A percentile compares a stretch with the other conserved stretches of the same genome.
phyloP scores from a whole-genome alignment of 495 filamentous ascomycete species.

The Hyphodiscus hymeniophilus region DNA sequence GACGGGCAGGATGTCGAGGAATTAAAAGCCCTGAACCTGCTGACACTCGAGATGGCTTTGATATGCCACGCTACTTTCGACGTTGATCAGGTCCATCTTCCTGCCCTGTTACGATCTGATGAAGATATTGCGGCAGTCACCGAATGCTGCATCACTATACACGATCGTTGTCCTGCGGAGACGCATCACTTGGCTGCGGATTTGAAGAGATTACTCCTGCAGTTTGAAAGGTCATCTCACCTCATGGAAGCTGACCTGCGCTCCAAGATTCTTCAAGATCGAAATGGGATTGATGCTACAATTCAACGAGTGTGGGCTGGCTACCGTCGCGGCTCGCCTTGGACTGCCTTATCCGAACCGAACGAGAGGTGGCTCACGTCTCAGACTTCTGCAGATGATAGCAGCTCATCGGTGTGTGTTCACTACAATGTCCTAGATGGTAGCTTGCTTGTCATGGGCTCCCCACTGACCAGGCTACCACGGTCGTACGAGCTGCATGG shows the following conservation, averaged over 20 bases:
- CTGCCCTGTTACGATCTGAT: background rate
- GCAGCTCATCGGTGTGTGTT: slow-evolving; percentile 17
- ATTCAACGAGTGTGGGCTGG: slow-evolving; percentile 26
- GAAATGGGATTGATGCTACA: slow-evolving; percentile 23
- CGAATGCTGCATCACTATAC: slow-evolving; percentile 17
- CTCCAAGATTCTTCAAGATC: background rate
- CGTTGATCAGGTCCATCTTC: slow-evolving; percentile 7
- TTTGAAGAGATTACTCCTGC: slow-evolving; percentile 2
- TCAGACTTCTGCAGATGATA: slow-evolving; percentile 6
- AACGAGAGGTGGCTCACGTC: slow-evolving; percentile 28
- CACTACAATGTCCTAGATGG: slow-evolving; percentile 41
- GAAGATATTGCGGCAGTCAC: slow-evolving; percentile 4
- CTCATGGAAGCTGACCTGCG: slow-evolving; percentile 3
- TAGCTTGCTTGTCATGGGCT: slow-evolving; percentile 39
- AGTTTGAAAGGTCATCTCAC: slow-evolving; percentile 4
- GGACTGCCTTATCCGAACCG: slow-evolving; percentile 13
- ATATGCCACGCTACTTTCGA: slow-evolving; percentile 19
- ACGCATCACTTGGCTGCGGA: background rate
- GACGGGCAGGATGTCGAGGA: slow-evolving; percentile 10
- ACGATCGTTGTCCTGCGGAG: slow-evolving; percentile 13
- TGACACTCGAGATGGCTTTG: slow-evolving; percentile 28
- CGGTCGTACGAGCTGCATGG: slow-evolving; percentile 26
- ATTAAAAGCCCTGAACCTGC: slow-evolving; percentile 20
- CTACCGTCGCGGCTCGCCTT: slow-evolving; percentile 22
- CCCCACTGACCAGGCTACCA: slow-evolving; percentile 35